A percentile compares a stretch with the other conserved stretches of the same genome.
Conservation (phyloP, 352 stramenopile species). For the Phytophthora cryptogea region DNA sequence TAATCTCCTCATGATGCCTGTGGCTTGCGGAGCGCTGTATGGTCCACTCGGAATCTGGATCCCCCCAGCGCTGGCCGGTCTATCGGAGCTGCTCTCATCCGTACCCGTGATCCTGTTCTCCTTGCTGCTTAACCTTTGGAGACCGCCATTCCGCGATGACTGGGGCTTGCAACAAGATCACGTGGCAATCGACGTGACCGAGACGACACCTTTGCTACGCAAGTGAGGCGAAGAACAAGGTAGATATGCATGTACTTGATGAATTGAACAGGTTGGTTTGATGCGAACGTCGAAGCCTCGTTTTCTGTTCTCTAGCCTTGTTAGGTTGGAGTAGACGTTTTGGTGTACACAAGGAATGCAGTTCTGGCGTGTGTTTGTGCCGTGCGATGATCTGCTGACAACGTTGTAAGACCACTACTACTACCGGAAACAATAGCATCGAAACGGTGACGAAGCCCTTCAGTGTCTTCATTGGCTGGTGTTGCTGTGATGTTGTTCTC, state of each 20-base stretch:
- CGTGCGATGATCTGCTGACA: constrained; percentile 10
- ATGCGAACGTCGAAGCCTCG: constrained; percentile 11
- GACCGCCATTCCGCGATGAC: constrained; percentile 42
- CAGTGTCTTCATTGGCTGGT: constrained; percentile 16
- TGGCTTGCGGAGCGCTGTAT: constrained; percentile 75
- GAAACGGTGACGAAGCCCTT: constrained; percentile 41
- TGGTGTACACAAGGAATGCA: constrained; percentile 44
- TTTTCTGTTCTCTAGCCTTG: constrained; percentile 1
- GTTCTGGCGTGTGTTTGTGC: constrained; percentile 22
- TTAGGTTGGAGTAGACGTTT: constrained; percentile 11
- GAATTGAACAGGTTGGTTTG: constrained; percentile 24
- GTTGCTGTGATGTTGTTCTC: not conserved
- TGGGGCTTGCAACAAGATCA: constrained; percentile 22
- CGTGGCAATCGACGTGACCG: constrained; percentile 45
- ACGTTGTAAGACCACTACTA: constrained; percentile 6
- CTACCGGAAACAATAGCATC: constrained; percentile 41
- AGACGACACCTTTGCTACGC: constrained; percentile 46
- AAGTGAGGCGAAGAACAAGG: constrained; percentile 22
- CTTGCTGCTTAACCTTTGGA: constrained; percentile 71
- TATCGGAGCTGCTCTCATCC: constrained; percentile 75
- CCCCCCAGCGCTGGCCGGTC: constrained; percentile 66
- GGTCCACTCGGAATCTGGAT: constrained; percentile 58
- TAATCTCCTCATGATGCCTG: constrained; percentile 75
- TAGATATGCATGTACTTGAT: constrained; percentile 15
- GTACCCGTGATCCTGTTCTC: constrained; percentile 84